Evolutionary conservation across 495 filamentous ascomycete genomes (phyloP), one percentile per base, ranked within the genome.

Genomic region (Chaetomium tenue): DNA sequence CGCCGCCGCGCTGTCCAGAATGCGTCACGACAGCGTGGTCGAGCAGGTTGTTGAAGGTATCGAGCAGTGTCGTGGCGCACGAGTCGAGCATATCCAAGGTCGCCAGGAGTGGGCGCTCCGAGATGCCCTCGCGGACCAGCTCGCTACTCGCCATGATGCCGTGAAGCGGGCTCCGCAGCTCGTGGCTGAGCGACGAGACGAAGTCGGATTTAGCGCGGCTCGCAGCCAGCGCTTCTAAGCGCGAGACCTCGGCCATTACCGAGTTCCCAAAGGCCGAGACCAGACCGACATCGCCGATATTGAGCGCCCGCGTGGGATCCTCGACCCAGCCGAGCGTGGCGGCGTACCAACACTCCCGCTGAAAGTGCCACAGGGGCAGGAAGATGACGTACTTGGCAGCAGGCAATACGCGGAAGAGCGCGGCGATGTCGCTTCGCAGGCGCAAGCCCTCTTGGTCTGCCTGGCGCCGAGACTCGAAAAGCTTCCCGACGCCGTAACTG

Each of bases 81-180:
- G 86, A 85, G 57, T 91, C 86, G 59, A 94, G 84, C 8, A 89
- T 91, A 56, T 89, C 82, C 1, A 91, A 78, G 48, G 91, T 80
- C n/a, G 84, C 86, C 30, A 77, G 76, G 70, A 91, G 88, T 63
- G 80, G 76, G 6, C 74, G 70, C 42, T 83, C 76, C 5, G 86
- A 75, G 20, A 76, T 65, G 0, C 81, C 84, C 13, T 84, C 82
- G 26, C 84, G 78, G 8, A 92, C 69, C 61, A 95, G 87, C 69
- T 94, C 90, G 2, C 85, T 85, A 51, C 84, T 87, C 0, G 87
- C 88, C 3, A 92, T 71, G 51, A 92, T 90, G 0, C 90, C 90
- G 66, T 92, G 89, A 8, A 95, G 75, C 2, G 91, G 91, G 20
- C 85, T 89, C 6, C 91, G 83, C 18, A 94, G 78, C 70, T 95